Evolutionary conservation across 148 eudicot genomes (phyloP), one percentile per base, ranked within the genome.

Genomic region (Amaranthus palmeri): DNA sequence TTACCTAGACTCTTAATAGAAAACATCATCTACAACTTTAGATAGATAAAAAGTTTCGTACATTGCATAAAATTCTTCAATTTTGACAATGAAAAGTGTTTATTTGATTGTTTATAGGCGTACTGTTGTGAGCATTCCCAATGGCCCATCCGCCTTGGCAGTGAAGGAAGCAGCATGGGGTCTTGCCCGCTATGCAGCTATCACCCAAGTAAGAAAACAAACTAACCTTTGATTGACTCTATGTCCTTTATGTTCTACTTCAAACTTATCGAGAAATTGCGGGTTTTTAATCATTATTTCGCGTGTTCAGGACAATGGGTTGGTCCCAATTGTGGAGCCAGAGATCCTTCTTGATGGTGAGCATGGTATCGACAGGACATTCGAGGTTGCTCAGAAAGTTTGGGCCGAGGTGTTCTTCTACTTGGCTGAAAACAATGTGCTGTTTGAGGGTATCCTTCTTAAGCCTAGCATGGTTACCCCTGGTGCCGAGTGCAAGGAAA

Each of bases 391-490:
- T 42, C 81, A 76, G 71, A 60, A 84, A 77, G 96, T 90, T 8
- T 90, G 96, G 93, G 96, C 98, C 5, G 96, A 90, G 79, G 93
- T 88, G 8, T 92, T 90, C 86, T 88, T 74, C 84, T 85, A 87
- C 84, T 74, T 92, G 51, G 96, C 96, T 6, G 76, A 90, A 76
- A 90, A 92, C 93, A 90, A 92, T 71, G 98, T 92, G 59, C 4
- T 90, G 85, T 90, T 85, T 61, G 98, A 92, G 77, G 98, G 96
- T 8, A 92, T 88, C 74, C 93, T 92, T 70, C 85, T 90, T 48
- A 92, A 92, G 83, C 98, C 98, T 4, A 90, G 96, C 80, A 92
- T 92, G 98, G 96, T 92, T 55, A 92, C 98, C 72, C 98, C 93
- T 0, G 98, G 98, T 42, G 96, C 98, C 42, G 93, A 92, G 79